These are phyloP conservation scores for Wallacemonas rigidus DNA, from an alignment of 208 protist species.

Conservation along the genomic window DNA sequence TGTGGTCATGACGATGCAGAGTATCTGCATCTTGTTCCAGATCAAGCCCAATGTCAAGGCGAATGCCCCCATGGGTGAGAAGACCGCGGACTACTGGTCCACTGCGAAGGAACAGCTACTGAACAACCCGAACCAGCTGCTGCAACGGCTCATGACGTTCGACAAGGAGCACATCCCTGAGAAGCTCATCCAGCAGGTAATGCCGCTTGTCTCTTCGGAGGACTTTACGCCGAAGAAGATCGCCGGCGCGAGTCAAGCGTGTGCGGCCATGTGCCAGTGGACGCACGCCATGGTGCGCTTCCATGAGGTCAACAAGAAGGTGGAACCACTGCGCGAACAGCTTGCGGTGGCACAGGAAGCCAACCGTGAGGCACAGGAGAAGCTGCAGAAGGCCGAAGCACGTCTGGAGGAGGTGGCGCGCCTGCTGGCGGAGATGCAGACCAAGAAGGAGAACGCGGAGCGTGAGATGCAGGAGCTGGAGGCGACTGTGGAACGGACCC, in stretches of 20 bases:
- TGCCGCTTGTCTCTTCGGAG: constrained; percentile 91
- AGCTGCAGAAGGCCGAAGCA: constrained; percentile 89
- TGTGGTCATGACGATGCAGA: constrained; percentile 98
- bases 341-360: constrained; percentile 92
- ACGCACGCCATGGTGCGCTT: constrained; percentile 98
- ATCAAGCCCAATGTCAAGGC: constrained; percentile 96
- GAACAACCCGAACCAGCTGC: constrained; percentile 88
- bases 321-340: constrained; percentile 91
- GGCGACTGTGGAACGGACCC: constrained; percentile 93
- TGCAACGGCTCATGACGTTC: constrained; percentile 94
- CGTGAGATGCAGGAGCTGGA: constrained; percentile 95
- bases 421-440: constrained; percentile 93
- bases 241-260: constrained; percentile 95
- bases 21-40: constrained; percentile 97
- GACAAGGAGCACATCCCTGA: constrained; percentile 97
- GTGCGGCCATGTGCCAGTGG: constrained; percentile 98
- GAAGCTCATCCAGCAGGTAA: constrained; percentile 94
- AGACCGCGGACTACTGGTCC: constrained; percentile 97
- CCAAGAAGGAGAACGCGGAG: constrained; percentile 90
- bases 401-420: constrained; percentile 92
- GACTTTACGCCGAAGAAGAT: constrained; percentile 96
- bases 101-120: constrained; percentile 93
- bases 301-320: constrained; percentile 95
- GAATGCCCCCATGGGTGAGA: constrained; percentile 94
- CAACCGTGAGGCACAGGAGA: constrained; percentile 90